Evolutionary conservation across 441 rosid species (phyloP).

Genomic region (Bruguiera hainesii): DNA sequence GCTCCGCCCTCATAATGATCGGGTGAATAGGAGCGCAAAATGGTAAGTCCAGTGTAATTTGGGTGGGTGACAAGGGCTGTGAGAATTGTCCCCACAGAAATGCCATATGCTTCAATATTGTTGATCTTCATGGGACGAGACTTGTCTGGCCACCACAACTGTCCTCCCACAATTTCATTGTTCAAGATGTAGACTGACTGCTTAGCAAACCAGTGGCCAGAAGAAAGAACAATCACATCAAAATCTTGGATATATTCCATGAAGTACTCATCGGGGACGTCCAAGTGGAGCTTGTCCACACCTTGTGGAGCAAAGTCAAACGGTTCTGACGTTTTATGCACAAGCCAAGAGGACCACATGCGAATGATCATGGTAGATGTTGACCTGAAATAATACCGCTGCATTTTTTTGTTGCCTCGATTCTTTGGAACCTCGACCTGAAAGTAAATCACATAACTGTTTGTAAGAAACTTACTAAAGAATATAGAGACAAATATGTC

Average conservation of each 20-base stretch:
- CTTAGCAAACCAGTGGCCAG: constrained; percentile 98
- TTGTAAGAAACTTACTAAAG: constrained; percentile 1
- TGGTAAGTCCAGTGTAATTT: constrained; percentile 72
- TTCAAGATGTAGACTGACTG: constrained; percentile 81
- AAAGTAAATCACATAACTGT: constrained; percentile 16
- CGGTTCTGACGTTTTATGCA: constrained; percentile 53
- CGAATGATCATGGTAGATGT: constrained; percentile 70
- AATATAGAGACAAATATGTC: not conserved
- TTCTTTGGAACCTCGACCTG: constrained; percentile 92
- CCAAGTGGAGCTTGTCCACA: constrained; percentile 75
- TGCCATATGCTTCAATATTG: constrained; percentile 77
- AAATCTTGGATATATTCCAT: constrained; percentile 65
- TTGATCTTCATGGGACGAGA: constrained; percentile 67
- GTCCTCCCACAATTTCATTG: constrained; percentile 86
- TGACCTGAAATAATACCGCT: constrained; percentile 70
- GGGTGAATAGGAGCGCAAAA: constrained; percentile 79
- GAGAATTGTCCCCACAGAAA: constrained; percentile 78
- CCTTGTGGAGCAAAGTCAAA: constrained; percentile 71
- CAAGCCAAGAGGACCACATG: constrained; percentile 98
- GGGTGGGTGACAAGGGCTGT: constrained; percentile 61
- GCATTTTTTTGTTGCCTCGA: constrained; percentile 84
- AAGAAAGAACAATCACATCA: constrained; percentile 80
- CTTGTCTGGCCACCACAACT: constrained; percentile 85
- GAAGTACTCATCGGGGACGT: constrained; percentile 63
- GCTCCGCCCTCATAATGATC: constrained; percentile 97